Conservation (phyloP, 2,329 filamentous ascomycete genomes). For the Chaetomium sp. region DNA sequence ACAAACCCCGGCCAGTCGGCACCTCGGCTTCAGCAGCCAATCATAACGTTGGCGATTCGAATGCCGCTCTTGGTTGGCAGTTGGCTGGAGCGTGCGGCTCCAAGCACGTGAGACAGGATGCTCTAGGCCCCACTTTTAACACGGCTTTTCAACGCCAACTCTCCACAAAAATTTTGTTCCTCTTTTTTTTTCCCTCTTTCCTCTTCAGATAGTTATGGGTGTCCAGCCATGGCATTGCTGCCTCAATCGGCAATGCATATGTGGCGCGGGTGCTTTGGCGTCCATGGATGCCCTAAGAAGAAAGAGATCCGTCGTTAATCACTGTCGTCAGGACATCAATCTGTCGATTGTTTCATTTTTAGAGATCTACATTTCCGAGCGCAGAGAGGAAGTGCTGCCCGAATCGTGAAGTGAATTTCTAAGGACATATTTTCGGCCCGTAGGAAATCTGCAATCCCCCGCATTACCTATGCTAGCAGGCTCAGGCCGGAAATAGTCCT, state of each 20-base stretch:
- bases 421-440: too few relatives aligned
- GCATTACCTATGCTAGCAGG: too few relatives aligned
- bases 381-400: too few relatives aligned
- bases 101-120: constrained; percentile 15
- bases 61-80: constrained; percentile 11
- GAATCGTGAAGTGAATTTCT: too few relatives aligned
- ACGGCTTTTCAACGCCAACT: background rate
- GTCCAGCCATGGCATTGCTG: constrained; percentile 31
- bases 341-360: constrained; percentile 51
- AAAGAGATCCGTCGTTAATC: constrained; percentile 53
- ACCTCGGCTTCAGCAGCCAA: constrained; percentile 23
- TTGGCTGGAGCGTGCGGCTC: background rate
- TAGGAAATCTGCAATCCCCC: too few relatives aligned
- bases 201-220: constrained; percentile 47
- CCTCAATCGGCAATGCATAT: constrained; percentile 27
- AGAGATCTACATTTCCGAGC: constrained; percentile 46
- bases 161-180: constrained; percentile 17
- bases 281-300: constrained; percentile 39
- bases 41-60: constrained; percentile 18
- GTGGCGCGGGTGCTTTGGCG: constrained; percentile 28
- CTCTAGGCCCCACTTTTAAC: constrained; percentile 8
- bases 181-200: constrained; percentile 26
- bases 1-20: constrained; percentile 21
- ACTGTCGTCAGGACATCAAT: constrained; percentile 42
- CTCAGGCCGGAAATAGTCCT: too few relatives aligned